These are phyloP conservation scores for Acarospora socialis DNA, from an alignment of 2,329 filamentous ascomycete genomes.

Conservation along the genomic window DNA sequence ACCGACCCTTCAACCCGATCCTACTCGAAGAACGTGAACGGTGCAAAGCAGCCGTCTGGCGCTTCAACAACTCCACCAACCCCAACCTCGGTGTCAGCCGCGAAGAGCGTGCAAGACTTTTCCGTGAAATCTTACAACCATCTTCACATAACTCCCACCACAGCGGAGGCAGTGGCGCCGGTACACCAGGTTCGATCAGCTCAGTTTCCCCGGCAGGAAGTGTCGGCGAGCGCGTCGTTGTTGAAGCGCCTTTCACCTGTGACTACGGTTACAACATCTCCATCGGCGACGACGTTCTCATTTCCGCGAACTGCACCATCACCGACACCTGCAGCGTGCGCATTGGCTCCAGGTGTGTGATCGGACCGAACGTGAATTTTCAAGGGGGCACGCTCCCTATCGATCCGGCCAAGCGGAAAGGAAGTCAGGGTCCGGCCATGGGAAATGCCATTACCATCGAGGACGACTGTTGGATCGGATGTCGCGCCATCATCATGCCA, in stretches of 20 bases:
- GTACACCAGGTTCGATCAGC: conserved; percentile 38
- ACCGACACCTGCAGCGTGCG: conserved; percentile 72
- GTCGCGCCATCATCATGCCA: conserved; percentile 54
- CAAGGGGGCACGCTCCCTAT: conserved; percentile 12
- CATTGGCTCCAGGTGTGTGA: conserved; percentile 59
- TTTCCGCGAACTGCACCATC: conserved; percentile 72
- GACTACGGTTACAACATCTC: conserved; percentile 93
- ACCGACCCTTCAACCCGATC: conserved; percentile 63
- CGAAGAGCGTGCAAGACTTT: conserved; percentile 53
- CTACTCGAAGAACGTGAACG: conserved; percentile 72
- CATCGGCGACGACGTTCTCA: conserved; percentile 70
- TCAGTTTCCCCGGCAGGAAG: conserved; percentile 41
- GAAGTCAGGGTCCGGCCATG: conserved; percentile 11
- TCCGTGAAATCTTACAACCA: conserved; percentile 57
- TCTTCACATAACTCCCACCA: conserved; percentile 38
- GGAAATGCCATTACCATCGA: conserved; percentile 20
- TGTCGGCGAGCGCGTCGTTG: conserved; percentile 59
- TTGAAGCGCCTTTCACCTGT: conserved; percentile 81
- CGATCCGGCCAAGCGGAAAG: conserved; percentile 11
- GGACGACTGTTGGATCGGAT: conserved; percentile 63
- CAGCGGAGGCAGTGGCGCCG: conserved; percentile 22
- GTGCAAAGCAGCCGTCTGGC: conserved; percentile 67
- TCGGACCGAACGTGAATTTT: conserved; percentile 19
- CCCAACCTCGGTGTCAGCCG: conserved; percentile 56
- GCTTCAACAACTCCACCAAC: conserved; percentile 74